A percentile compares a stretch with the other conserved stretches of the same genome.
Evolutionary conservation across 2,329 filamentous ascomycete species (phyloP).

Genomic region (Hansfordia pulvinata): DNA sequence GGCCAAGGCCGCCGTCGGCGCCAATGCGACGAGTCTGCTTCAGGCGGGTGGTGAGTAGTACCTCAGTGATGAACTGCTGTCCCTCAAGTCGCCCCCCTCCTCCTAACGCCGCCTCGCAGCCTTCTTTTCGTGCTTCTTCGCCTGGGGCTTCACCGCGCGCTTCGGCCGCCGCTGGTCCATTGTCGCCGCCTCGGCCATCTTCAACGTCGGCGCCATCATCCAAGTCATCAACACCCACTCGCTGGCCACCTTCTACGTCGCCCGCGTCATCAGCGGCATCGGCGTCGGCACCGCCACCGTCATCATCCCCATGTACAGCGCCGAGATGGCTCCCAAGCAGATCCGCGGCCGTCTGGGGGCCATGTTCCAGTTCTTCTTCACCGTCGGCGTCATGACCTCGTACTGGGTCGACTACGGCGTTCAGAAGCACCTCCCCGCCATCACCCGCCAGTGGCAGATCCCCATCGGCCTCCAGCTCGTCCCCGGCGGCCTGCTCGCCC

Average conservation of each 20-base stretch:
- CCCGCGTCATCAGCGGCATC: conserved; percentile 19
- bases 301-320: conserved; percentile 29
- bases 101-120: too few species aligned
- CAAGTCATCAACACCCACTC: conserved; percentile 23
- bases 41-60: conserved; percentile 22
- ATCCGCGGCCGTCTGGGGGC: conserved; percentile 27
- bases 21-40: conserved; percentile 25
- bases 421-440: conserved; percentile 18
- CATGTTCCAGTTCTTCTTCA: conserved; percentile 31
- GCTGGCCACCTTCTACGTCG: conserved; percentile 22
- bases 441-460: conserved; percentile 34
- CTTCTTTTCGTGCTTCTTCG: conserved; percentile 27
- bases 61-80: neutral
- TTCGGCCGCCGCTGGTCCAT: conserved; percentile 25
- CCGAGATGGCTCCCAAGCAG: conserved; percentile 31
- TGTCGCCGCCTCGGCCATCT: conserved; percentile 23
- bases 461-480: conserved; percentile 32
- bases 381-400: conserved; percentile 24
- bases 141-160: conserved; percentile 26
- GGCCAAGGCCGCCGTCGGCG: conserved; percentile 18
- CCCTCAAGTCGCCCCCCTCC: neutral
- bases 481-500: conserved; percentile 27
- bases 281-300: conserved; percentile 20
- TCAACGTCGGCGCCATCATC: conserved; percentile 26
- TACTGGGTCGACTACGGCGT: conserved; percentile 35